Evolutionary conservation across 2,329 filamentous ascomycete species (phyloP), one percentile per base, ranked within the genome.

Genomic region (Diaporthe vexans): DNA sequence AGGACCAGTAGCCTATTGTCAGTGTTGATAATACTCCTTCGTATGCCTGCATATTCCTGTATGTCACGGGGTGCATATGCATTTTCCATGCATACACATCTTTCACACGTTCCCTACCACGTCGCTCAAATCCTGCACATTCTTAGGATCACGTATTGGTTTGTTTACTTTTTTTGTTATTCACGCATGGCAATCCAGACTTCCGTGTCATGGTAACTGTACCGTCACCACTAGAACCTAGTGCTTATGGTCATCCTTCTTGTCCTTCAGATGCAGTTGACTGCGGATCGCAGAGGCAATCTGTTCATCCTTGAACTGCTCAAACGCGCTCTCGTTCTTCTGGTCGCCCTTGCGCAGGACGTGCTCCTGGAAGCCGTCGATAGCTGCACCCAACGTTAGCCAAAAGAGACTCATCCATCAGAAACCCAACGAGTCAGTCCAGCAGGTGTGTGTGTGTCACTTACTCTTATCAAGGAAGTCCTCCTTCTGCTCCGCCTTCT

Each of bases 231-330:
- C 40, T 43, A 7, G 8, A 21, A 1, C 19, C 48, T 35, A 56
- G n/a, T 70, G 13, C 40, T 73, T 29, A 9, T n/a, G n/a, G n/a
- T 43, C 15, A 19, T 69, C 43, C 43, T 59, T 72, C 29, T 72
- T 58, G 8, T 75, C 58, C 70, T 68, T 35, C 17, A 75, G 26
- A 29, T 57, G 56, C 37, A 75, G 95, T 82, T 93, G 86, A 52
- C 82, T 83, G 43, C 94, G 90, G 78, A 95, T 91, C 81, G 89
- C 92, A 81, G 94, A 92, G 21, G 91, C 91, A 79, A 95, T 94
- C 82, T 93, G 86, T 83, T 94, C 92, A 81, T 97, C 94, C 85
- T 96, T 95, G 78, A 92, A 93, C 84, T 97, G 94, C 85, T 97
- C 94, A 24, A 91, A 81, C 9, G 94, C 94, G 71, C 83, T 87